Evolutionary conservation across 768 basidiomycete genomes (phyloP), one percentile per base, ranked within the genome.

Genomic region (Russula foetens): DNA sequence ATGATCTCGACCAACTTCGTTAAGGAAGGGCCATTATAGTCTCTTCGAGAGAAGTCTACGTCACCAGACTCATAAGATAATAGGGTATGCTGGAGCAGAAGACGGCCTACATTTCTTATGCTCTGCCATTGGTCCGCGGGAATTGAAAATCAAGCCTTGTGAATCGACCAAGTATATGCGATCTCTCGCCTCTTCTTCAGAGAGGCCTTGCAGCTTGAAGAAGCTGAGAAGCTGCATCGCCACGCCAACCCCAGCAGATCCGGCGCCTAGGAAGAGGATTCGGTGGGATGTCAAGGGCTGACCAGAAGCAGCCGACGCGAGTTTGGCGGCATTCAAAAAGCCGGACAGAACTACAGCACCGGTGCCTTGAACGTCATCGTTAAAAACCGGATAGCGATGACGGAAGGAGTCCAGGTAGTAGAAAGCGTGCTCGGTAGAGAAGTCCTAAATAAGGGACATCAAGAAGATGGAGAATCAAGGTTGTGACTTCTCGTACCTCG

Each of bases 221-320:
- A 94, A 96, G 71, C 87, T 89, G 77, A 86, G 82, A 53, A 92
- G 75, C 71, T 96, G 92, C 75, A 82, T 85, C 59, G 88, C 94
- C 47, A 98, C 94, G 48, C 94, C 95, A 55, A 97, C 89, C 63
- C 92, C 94, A 2, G 92, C 90, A 26, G 86, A 89, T 6, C 95
- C 95, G 4, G 94, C 92, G 19, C 95, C 95, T 56, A 92, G 86
- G 80, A 98, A 96, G 45, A 96, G 82, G 67, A 97, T 91, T 41
- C 85, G 83, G 69, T 96, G 94, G 31, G 85, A 81, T 35, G 76
- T 75, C 43, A 92, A 75, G 8, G 88, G 79, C 8, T 75, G 73
- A 5, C 85, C 85, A n/a, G 86, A 86, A 2, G 86, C 87, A 4
- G 75, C 80, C 21, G 84, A 84, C 0, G 89, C 81, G 39, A 92